Evolutionary conservation across 768 basidiomycete species (phyloP), one percentile per base, ranked within the genome.

Genomic region (Boletus barrowsii): DNA sequence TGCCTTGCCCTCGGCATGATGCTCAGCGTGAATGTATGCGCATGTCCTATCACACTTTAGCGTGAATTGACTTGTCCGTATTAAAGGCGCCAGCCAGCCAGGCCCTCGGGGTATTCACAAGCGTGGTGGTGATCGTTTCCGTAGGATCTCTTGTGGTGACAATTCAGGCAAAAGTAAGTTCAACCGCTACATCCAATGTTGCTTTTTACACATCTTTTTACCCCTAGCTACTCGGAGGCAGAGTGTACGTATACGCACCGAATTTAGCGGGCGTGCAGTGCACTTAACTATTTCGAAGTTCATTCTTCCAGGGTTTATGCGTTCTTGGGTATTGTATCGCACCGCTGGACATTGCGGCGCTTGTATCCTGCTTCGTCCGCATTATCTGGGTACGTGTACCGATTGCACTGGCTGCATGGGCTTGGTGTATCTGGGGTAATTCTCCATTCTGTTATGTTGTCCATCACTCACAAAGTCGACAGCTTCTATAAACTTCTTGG

Each of bases 391-490:
- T 98, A 53, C 83, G 96, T 53, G 87, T 86, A 30, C 96, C 96
- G 10, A 71, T 98, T 30, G 88, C 93, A 42, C 69, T 96, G 26
- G 78, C 86, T 18, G 89, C 92, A 13, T 96, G 93, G 88, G 93
- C 80, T 36, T 98, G 96, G 96, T 92, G 87, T 69, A 89, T 97
- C 54, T 98, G 94, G 93, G 96, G 95, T 98, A 65, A 24, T n/a
- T 41, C 10, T 29, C 48, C 40, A 20, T 42, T 30, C 24, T 36
- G 24, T 48, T 26, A 3, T n/a, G 5, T 33, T 11, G 8, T 29
- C 48, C 30, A 39, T 33, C 7, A 15, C 60, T 62, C 10, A 57
- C 43, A 24, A 20, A 10, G 22, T 26, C 13, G 30, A 45, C 47
- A 97, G 94, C 95, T 3, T 89, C 93, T 18, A 87, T 96, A 46